These are phyloP conservation scores for Magnaporthales sp. DNA, from an alignment of 2,329 filamentous ascomycete species.

Conservation along the genomic window DNA sequence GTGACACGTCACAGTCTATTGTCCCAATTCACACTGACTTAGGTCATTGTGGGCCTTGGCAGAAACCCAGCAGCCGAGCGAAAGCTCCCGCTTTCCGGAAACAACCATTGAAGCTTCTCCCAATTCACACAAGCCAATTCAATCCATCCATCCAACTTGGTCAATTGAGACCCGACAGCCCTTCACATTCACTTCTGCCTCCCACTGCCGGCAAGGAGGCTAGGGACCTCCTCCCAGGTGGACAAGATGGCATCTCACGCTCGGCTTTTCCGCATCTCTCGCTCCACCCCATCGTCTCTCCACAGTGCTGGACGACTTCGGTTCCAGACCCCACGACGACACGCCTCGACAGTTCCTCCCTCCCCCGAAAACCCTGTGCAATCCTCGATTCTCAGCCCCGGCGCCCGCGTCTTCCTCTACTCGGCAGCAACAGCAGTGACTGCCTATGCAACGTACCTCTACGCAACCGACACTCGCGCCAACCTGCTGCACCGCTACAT, in stretches of 20 bases:
- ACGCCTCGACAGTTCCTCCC: slow-evolving; percentile 1
- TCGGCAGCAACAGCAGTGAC: background rate
- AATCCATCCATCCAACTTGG: background rate
- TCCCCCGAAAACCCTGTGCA: background rate
- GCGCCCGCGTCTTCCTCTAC: background rate
- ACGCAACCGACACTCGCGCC: slow-evolving; percentile 66
- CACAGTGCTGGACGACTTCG: background rate
- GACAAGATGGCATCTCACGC: slow-evolving; percentile 4
- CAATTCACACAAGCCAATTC: background rate
- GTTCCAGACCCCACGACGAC: background rate
- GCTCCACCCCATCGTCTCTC: background rate
- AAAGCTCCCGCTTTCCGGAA: background rate
- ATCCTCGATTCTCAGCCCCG: background rate
- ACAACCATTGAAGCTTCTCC: background rate
- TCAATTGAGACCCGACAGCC: background rate
- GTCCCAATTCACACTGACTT: background rate
- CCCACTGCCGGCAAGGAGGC: background rate
- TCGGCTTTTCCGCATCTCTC: background rate
- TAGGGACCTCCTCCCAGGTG: background rate
- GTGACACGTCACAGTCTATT: background rate
- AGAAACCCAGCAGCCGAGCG: background rate
- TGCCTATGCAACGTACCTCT: slow-evolving; percentile 47
- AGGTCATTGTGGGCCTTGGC: background rate
- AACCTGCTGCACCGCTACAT: slow-evolving; percentile 56
- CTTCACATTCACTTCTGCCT: background rate